A percentile compares a stretch with the other conserved stretches of the same genome.
Conservation (phyloP, 768 basidiomycete species). For the Kwoniella sp. region DNA sequence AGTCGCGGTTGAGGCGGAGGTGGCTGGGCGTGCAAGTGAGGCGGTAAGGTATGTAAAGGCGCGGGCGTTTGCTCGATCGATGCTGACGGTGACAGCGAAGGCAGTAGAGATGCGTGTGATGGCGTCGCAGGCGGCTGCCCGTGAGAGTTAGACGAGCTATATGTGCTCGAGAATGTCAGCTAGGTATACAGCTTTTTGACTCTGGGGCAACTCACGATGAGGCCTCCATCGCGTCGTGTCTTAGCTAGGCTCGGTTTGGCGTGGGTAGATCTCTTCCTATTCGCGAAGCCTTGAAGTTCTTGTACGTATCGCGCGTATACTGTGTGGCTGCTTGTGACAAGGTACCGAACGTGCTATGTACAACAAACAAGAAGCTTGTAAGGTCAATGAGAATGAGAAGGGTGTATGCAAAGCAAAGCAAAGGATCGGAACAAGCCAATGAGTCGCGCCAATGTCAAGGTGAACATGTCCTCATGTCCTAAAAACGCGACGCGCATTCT, state of each 20-base stretch:
- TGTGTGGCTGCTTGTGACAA: no score
- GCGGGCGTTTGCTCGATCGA: slow-evolving; percentile 28
- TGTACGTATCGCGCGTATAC: no score
- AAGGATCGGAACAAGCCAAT: background rate
- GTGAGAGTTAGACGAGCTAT: slow-evolving; percentile 11
- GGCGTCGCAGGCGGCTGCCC: slow-evolving; percentile 28
- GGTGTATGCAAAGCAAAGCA: no score
- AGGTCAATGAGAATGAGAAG: no score
- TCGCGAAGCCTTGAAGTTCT: no score
- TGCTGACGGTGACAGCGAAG: slow-evolving; percentile 31
- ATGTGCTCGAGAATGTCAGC: background rate
- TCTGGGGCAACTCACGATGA: slow-evolving; percentile 8
- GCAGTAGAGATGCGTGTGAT: slow-evolving; percentile 32
- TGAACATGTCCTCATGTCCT: background rate
- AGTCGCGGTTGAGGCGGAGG: slow-evolving; percentile 26
- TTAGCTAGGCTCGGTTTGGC: background rate
- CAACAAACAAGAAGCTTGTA: no score
- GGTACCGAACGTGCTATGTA: no score
- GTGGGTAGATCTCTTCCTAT: background rate
- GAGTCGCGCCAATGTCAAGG: background rate
- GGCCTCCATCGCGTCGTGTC: slow-evolving; percentile 11
- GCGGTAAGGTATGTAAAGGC: slow-evolving; percentile 31
- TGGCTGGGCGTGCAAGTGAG: slow-evolving; percentile 25
- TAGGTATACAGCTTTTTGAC: background rate
- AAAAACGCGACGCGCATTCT: background rate